Evolutionary conservation across 2,329 filamentous ascomycete species (phyloP).

Genomic region (Arachnopeziza araneosa): DNA sequence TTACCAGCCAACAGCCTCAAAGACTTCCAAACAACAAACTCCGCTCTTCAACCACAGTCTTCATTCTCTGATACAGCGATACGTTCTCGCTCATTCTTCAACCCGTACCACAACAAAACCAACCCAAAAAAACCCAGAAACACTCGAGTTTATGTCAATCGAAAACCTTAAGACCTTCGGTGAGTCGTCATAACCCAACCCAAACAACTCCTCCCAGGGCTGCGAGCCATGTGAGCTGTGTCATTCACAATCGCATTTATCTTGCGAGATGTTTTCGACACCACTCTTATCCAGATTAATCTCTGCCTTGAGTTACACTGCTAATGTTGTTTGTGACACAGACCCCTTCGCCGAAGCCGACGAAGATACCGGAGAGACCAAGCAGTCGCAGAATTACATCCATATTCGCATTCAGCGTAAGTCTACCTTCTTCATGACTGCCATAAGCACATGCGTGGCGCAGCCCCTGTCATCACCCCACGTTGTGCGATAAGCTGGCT

Average conservation of each 20-base stretch:
- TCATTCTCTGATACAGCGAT: constrained; percentile 18
- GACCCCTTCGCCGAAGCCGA: constrained; percentile 99
- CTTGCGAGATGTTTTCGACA: not conserved
- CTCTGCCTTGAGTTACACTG: not conserved
- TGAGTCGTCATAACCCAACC: constrained; percentile 40
- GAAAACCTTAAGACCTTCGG: constrained; percentile 97
- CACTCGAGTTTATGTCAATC: constrained; percentile 92
- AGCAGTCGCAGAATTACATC: constrained; percentile 96
- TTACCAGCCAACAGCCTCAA: constrained; percentile 13
- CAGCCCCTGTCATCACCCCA: constrained; percentile 12
- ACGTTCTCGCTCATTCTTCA: constrained; percentile 16
- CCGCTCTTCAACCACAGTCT: constrained; percentile 2
- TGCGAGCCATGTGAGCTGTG: not conserved
- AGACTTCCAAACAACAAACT: constrained; percentile 6
- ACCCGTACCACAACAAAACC: constrained; percentile 17
- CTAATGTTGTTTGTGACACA: constrained; percentile 36
- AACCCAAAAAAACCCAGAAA: constrained; percentile 43
- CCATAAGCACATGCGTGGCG: not conserved
- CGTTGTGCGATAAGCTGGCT: constrained; percentile 31
- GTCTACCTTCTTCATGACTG: constrained; percentile 33
- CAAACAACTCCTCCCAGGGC: not conserved
- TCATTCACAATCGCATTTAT: not conserved
- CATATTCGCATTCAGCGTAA: constrained; percentile 99
- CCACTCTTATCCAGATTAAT: not conserved
- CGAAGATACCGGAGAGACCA: constrained; percentile 95